These are phyloP conservation scores for Epichloe aotearoae DNA, from an alignment of 2,329 filamentous ascomycete species.

Conservation along the genomic window DNA sequence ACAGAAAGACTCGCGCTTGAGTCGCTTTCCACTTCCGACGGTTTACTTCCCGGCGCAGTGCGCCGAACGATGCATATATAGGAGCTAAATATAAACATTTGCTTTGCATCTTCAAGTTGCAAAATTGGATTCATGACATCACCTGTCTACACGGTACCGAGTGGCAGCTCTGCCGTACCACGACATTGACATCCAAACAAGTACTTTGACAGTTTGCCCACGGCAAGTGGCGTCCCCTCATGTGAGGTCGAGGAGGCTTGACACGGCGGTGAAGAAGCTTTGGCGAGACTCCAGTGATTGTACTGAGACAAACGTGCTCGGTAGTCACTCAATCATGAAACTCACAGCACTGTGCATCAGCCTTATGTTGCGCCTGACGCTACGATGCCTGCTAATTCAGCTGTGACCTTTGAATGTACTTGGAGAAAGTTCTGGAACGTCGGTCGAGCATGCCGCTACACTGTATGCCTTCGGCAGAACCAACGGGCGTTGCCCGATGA, in stretches of 20 bases:
- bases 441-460: neutral
- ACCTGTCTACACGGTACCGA: neutral
- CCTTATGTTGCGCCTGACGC: neutral
- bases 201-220: neutral
- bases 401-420: neutral
- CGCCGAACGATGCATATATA: neutral
- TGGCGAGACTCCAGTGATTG: constrained; percentile 2
- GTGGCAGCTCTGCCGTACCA: neutral
- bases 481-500: neutral
- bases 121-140: neutral
- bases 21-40: neutral
- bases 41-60: neutral
- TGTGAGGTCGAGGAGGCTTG: neutral
- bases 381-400: neutral
- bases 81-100: neutral
- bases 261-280: neutral
- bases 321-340: constrained; percentile 1
- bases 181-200: neutral
- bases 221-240: neutral
- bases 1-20: neutral
- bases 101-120: neutral
- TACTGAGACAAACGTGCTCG: constrained; percentile 2
- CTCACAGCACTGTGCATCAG: neutral
- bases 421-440: constrained; percentile 2
- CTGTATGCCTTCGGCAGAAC: neutral